Evolutionary conservation across 2,329 filamentous ascomycete species (phyloP), one percentile per base, ranked within the genome.

Genomic region (Diplodia corticola): DNA sequence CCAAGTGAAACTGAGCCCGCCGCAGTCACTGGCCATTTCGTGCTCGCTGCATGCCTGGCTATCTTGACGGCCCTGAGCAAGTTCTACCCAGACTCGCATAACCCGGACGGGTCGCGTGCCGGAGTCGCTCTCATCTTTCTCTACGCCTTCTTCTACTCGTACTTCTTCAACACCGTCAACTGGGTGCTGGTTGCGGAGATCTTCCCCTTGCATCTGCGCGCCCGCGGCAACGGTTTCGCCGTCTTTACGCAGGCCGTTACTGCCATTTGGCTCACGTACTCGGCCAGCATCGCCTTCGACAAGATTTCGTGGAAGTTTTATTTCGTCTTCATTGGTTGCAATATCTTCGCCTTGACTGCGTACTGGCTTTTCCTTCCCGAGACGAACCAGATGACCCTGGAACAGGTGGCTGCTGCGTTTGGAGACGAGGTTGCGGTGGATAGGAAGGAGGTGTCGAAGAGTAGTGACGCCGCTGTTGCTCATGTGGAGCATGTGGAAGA

Each of bases 261-360:
- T 5, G 55, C 55, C 3, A 60, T 60, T 2, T 60, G 40, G 55
- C 26, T 60, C 3, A 49, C 37, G n/a, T 60, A 60, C n/a, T 67
- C 77, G 24, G 78, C 74, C 1, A 78, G 78, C 1, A 69, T 75
- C 12, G 78, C 78, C 1, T 69, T 80, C 26, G 71, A 73, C 5
- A 69, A 71, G 37, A 75, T 80, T 9, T 69, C 73, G 5, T 80
- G 78, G 78, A 77, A 73, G 60, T 80, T 78, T 67, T 80, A 80
- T 67, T 71, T 75, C 2, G 70, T 80, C 1, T 77, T 80, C 67
- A 80, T 80, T 63, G 55, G 6, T 3, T 48, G 40, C 15, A 77
- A 75, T 53, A 13, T 77, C 0, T 70, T 75, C 28, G 72, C 75
- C 1, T 73, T 67, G 4, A 68, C 71, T 1, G 68, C 77, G 7